Base-by-base conservation (phyloP, 768 basidiomycete genomes). In the Suillus alpinus region DNA sequence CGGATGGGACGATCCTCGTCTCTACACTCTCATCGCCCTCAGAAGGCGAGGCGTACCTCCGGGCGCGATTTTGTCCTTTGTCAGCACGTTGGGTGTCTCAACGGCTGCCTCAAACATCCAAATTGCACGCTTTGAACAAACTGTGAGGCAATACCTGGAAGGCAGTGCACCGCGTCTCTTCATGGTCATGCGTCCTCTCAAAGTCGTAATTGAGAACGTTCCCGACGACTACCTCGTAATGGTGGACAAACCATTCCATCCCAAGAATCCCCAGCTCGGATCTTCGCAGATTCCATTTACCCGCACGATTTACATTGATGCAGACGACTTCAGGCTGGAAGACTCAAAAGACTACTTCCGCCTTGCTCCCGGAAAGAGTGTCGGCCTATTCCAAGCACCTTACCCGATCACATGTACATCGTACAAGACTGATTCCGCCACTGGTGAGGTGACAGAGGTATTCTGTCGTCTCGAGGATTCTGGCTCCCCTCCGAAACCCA, bases 261-360 rank as follows among this genome's bases (percentile, higher is more conserved):
- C 96, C 43, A 98, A 98, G 73, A 86, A 94, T 12, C 89, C 95
- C 1, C 86, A 86, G 61, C 87, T 96, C 57, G 97, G 97, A 6
- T 84, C 83, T 14, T 88, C 89, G 49, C 83, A 77, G 37, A 84
- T 95, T 56, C 94, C 94, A 6, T 92, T 98, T 76, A 92, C 95
- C 12, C 86, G 88, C 23, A 89, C 86, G 8, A 79, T 99, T 60
- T 98, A 91, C 76, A 98, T 98, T 69, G 96, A 99, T 63, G 80
- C 81, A 32, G 91, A 93, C 61, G 97, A 99, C 75, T 99, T 99
- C 82, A 83, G 97, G 57, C 76, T 90, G 39, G 85, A 92, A 65
- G 95, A 96, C 69, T 92, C 93, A 26, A 88, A 88, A 63, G 95
- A 98, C 71, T 99, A 97, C 76, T 98, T 95, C 86, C 89, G 97